Evolutionary conservation across 2,329 filamentous ascomycete species (phyloP), one percentile per base, ranked within the genome.

Genomic region (Xylariomycetidae sp.): DNA sequence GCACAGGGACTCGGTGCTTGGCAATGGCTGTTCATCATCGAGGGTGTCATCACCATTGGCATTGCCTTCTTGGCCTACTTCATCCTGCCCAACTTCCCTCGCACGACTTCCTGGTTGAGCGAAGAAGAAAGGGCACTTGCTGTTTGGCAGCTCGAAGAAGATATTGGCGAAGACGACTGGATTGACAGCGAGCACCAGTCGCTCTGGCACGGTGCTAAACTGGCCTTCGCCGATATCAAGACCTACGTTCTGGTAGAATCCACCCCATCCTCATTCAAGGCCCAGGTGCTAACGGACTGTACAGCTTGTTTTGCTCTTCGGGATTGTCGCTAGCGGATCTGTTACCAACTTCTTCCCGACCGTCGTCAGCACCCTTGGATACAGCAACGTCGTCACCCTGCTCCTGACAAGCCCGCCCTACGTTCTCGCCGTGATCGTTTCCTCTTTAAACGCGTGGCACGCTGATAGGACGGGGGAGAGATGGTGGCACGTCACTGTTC

Each of bases 331-430:
- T 12, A 67, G 68, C 17, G 74, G 68, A 30, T 74, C 73, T 6
- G 74, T 82, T 9, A 80, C 75, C 22, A 81, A 79, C 55, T 83
- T 82, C 63, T 80, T 82, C 58, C 78, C 78, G 25, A 82, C 81
- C 0, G 79, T 88, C 35, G 81, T 86, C 30, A 63, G 69, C 38
- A 82, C 79, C 5, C 68, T 86, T 2, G 70, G 74, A n/a, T 83
- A 80, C 54, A 67, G 59, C 37, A 63, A 68, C 12, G 74, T 79
- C 30, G 58, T 66, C 17, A 76, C 79, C 0, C 68, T 83, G 4
- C 68, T 82, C 10, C 63, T 84, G 33, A 81, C 77, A 0, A 73
- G 71, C 0, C 81, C 81, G 0, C 79, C 79, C 4, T 84, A 82
- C 52, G 70, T 80, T 3, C 64, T 82, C 10, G 70, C 67, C 30